These are phyloP conservation scores for Alternaria triticina DNA, from an alignment of 2,329 filamentous ascomycete species.

Conservation along the genomic window DNA sequence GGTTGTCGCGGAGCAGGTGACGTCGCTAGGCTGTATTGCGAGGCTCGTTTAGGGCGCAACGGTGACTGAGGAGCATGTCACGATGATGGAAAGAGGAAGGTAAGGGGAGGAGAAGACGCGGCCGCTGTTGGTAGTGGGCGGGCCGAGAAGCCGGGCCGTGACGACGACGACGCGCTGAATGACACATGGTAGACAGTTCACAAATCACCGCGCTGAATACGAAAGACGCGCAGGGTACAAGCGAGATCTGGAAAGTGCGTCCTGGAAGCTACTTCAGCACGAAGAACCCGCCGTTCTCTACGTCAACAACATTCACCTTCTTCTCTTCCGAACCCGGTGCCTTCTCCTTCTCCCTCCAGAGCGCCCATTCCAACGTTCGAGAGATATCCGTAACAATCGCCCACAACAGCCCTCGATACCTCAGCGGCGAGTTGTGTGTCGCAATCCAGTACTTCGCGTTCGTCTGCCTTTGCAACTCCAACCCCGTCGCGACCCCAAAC, in stretches of 20 bases:
- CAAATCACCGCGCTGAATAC: background rate
- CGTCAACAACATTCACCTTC: background rate
- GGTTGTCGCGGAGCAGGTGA: conserved; percentile 3
- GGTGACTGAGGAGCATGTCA: conserved; percentile 4
- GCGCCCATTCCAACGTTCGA: background rate
- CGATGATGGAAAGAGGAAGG: conserved; percentile 4
- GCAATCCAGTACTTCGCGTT: background rate
- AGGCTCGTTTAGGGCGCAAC: conserved; percentile 4
- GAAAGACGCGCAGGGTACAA: background rate
- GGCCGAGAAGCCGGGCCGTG: conserved; percentile 1
- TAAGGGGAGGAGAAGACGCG: conserved; percentile 2
- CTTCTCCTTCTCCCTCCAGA: background rate
- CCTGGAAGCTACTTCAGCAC: background rate
- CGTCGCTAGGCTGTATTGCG: background rate
- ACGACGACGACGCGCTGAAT: conserved; percentile 1
- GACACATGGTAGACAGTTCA: conserved; percentile 3
- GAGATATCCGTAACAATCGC: background rate
- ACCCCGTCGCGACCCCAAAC: background rate
- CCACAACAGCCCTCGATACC: background rate
- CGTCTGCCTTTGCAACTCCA: background rate
- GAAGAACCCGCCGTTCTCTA: background rate
- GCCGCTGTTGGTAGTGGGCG: background rate
- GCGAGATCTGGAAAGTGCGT: background rate
- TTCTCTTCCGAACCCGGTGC: background rate
- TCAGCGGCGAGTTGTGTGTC: background rate